Evolutionary conservation across 345 rosid genomes (phyloP).

Genomic region (Odontarrhena argentea): DNA sequence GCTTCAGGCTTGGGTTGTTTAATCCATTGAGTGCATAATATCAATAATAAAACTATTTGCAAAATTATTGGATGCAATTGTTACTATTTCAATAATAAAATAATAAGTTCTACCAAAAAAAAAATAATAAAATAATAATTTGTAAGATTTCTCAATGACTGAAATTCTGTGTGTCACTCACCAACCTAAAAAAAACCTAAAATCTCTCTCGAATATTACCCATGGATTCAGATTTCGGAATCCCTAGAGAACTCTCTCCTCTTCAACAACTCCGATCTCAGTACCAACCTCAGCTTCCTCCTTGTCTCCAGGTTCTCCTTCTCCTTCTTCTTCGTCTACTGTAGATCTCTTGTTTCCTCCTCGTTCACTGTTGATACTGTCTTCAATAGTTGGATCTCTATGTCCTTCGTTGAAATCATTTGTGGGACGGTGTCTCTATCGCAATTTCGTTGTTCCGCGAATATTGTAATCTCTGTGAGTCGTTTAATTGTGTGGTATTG

Average conservation of each 20-base stretch:
- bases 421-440: background rate
- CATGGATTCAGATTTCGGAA: slow-evolving; percentile 97
- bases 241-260: slow-evolving; percentile 82
- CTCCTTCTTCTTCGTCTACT: background rate
- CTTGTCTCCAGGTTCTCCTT: slow-evolving; percentile 75
- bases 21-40: background rate
- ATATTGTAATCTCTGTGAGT: background rate
- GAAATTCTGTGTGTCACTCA: slow-evolving; percentile 16
- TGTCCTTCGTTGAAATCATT: background rate
- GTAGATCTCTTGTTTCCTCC: slow-evolving; percentile 12
- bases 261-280: slow-evolving; percentile 80
- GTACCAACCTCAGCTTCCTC: slow-evolving; percentile 84
- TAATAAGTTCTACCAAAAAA: too few relatives aligned
- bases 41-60: background rate
- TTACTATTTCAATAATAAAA: too few relatives aligned
- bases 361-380: background rate
- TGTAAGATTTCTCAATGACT: too few relatives aligned
- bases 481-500: background rate
- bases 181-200: slow-evolving; percentile 36
- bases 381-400: slow-evolving; percentile 27
- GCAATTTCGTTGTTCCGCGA: background rate
- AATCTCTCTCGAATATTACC: background rate
- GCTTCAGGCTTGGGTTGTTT: background rate
- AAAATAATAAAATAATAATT: too few relatives aligned
- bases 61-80: too few relatives aligned